Evolutionary conservation across 768 basidiomycete species (phyloP).

Genomic region (Xerocomellus chrysenteron): DNA sequence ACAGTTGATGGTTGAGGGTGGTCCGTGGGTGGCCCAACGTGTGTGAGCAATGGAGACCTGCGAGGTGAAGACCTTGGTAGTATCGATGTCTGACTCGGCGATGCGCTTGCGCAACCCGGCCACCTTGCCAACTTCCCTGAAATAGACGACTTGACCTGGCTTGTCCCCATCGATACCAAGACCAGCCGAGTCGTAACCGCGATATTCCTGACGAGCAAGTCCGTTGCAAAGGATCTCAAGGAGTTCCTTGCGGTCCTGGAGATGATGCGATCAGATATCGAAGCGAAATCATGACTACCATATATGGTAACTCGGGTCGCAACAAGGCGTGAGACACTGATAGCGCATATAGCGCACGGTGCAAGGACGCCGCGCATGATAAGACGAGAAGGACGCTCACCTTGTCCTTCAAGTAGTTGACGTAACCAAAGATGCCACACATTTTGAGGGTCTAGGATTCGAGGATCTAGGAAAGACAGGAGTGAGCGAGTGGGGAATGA

Average conservation of each 20-base stretch:
- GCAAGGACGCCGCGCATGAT: neutral
- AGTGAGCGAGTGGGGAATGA: neutral
- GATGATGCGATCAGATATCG: constrained; percentile 9
- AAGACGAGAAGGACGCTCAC: constrained; percentile 40
- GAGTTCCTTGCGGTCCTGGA: constrained; percentile 83
- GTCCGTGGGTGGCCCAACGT: constrained; percentile 98
- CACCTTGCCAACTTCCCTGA: constrained; percentile 99
- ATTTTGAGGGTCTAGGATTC: constrained; percentile 38
- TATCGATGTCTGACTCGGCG: constrained; percentile 64
- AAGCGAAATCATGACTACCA: constrained; percentile 12
- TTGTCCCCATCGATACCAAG: constrained; percentile 91
- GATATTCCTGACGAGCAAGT: constrained; percentile 93
- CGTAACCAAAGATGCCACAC: constrained; percentile 98
- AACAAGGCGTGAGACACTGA: neutral
- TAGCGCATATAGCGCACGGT: constrained; percentile 9
- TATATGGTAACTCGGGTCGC: constrained; percentile 15
- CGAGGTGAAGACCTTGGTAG: constrained; percentile 71
- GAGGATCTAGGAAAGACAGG: constrained; percentile 1
- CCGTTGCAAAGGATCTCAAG: constrained; percentile 90
- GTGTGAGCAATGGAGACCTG: constrained; percentile 99
- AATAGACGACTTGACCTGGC: constrained; percentile 70
- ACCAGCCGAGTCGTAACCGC: constrained; percentile 96
- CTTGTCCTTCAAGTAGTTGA: constrained; percentile 94
- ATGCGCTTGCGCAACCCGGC: constrained; percentile 89
- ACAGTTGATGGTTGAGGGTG: constrained; percentile 85